These are phyloP conservation scores for Zymoseptoria pseudotritici DNA, from an alignment of 2,329 filamentous ascomycete species.

Conservation along the genomic window DNA sequence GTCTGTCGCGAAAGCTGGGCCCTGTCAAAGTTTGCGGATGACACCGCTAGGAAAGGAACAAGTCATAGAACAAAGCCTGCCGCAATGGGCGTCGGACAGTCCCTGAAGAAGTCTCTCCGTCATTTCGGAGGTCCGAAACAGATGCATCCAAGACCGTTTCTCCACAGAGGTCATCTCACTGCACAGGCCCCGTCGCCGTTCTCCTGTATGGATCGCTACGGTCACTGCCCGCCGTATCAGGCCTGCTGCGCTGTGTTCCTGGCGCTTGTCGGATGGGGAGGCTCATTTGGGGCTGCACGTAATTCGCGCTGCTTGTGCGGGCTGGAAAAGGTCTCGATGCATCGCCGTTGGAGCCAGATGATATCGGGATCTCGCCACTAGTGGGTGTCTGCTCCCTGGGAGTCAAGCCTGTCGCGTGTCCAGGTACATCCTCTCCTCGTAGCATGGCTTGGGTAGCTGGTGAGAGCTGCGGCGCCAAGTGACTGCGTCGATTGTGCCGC, in stretches of 20 bases:
- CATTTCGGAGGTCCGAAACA: not conserved
- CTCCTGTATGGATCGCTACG: constrained; percentile 21
- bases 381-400: constrained; percentile 23
- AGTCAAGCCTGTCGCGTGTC: constrained; percentile 11
- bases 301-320: constrained; percentile 35
- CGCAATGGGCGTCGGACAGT: not conserved
- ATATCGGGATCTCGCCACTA: constrained; percentile 26
- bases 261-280: constrained; percentile 40
- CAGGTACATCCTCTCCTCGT: constrained; percentile 37
- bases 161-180: constrained; percentile 6
- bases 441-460: constrained; percentile 72
- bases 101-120: not conserved
- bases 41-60: not conserved
- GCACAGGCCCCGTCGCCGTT: constrained; percentile 21
- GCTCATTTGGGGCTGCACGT: constrained; percentile 31
- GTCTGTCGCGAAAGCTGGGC: not conserved
- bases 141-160: not conserved
- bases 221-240: constrained; percentile 24
- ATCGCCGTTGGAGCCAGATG: constrained; percentile 19
- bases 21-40: not conserved
- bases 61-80: not conserved
- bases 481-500: constrained; percentile 88
- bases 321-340: constrained; percentile 30
- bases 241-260: constrained; percentile 16
- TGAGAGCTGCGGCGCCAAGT: constrained; percentile 72